Evolutionary conservation across 2,329 filamentous ascomycete species (phyloP), one percentile per base, ranked within the genome.

Genomic region (Pestalotiopsis sp.): DNA sequence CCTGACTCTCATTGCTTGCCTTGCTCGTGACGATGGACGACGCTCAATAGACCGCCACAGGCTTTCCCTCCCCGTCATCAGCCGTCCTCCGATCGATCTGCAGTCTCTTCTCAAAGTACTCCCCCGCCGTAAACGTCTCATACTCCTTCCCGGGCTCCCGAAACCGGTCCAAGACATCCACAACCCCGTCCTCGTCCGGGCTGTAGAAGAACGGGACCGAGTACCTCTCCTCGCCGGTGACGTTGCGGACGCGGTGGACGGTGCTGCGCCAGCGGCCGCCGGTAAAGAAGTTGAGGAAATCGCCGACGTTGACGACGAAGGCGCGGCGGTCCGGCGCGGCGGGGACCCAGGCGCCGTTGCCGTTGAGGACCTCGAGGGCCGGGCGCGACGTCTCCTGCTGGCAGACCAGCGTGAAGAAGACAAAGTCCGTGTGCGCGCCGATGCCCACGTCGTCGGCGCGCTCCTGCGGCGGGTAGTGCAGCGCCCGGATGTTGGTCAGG

Each of bases 161-260:
- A 6, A 65, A 68, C 25, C 31, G 17, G 5, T 68, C 62, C 52
- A 68, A 4, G 27, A 65, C 61, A 4, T 60, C 49, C 49, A 68
- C 67, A 2, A 68, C 61, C 3, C 67, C 67, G 20, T 58, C 52
- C 60, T 68, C 67, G 25, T 68, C 55, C 11, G 67, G 67, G 17
- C 67, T 68, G 38, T 68, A 68, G 17, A 68, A 68, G 63, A 68
- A 68, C 23, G 67, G 67, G 12, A 68, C 57, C 25, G 67, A 68
- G 55, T 62, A 68, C 63, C 67, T 55, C 67, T 65, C 60, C 67
- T 65, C 67, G n/a, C 64, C 64, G n/a, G 62, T 65, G 39, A n/a
- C 60, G 36, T 68, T 68, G 4, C 64, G 39, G 7, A 68, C 67
- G 4, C 67, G 62, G 23, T 68, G 67, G 1, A 68, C 67, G 6